These are phyloP conservation scores for Plasmodium gonderi DNA, from an alignment of 169 alveolate genomes.

Conservation along the genomic window DNA sequence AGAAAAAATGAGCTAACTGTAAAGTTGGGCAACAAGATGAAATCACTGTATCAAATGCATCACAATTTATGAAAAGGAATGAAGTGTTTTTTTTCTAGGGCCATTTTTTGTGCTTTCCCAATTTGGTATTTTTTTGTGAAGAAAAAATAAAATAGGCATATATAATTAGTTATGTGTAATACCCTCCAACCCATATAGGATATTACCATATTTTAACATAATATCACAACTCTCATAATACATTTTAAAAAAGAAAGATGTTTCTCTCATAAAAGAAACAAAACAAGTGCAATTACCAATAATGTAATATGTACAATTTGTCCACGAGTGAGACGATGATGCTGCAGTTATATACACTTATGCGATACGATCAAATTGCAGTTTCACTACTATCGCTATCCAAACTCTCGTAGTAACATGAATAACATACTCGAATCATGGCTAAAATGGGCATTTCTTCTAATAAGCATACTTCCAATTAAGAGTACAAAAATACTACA, in stretches of 20 bases:
- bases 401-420: constrained; percentile 21
- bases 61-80: background rate
- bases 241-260: background rate
- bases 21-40: background rate
- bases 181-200: background rate
- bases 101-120: background rate
- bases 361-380: background rate
- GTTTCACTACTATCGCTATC: background rate
- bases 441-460: constrained; percentile 16
- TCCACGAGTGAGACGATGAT: background rate
- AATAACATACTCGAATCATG: background rate
- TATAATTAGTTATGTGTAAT: background rate
- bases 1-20: background rate
- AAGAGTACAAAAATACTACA: constrained; percentile 7
- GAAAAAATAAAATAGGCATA: background rate
- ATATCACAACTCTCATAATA: background rate
- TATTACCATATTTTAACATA: background rate
- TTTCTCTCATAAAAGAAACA: background rate
- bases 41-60: background rate
- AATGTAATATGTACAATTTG: background rate
- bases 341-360: background rate
- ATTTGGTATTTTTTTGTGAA: background rate
- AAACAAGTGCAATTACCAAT: background rate
- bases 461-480: background rate
- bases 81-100: background rate